Percentiles rank a stretch among this genome's conserved stretches.
Evolutionary conservation across 2,329 filamentous ascomycete species (phyloP).

Genomic region (Emydomyces testavorans): DNA sequence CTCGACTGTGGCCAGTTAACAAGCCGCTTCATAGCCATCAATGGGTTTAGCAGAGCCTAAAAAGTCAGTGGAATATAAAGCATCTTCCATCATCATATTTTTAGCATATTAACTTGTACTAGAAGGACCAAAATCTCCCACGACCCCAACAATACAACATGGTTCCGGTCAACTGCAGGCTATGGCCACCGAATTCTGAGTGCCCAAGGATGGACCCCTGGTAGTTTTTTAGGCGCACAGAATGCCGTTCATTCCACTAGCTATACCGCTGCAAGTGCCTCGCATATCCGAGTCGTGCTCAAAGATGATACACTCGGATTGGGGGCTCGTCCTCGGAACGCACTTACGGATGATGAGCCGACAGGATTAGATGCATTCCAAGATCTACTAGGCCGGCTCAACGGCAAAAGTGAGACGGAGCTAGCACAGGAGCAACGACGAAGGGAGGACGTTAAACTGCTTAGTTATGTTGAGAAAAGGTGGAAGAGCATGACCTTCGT

Average conservation of each 20-base stretch:
- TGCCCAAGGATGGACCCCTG: slow-evolving; percentile 81
- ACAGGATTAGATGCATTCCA: slow-evolving; percentile 82
- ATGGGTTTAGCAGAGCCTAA: slow-evolving; percentile 61
- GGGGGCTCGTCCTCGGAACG: slow-evolving; percentile 64
- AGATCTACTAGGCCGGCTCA: slow-evolving; percentile 73
- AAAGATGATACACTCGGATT: slow-evolving; percentile 89
- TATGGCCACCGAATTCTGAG: slow-evolving; percentile 87
- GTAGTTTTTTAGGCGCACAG: slow-evolving; percentile 66
- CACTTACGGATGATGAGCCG: slow-evolving; percentile 54
- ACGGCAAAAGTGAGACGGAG: slow-evolving; percentile 69
- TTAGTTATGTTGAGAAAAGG: slow-evolving; percentile 60
- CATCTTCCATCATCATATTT: not conserved
- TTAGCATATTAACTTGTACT: not conserved
- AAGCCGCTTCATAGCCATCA: slow-evolving; percentile 3
- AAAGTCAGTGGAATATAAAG: slow-evolving; percentile 41
- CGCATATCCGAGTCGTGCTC: slow-evolving; percentile 70
- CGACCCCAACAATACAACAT: slow-evolving; percentile 93
- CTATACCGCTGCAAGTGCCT: slow-evolving; percentile 68
- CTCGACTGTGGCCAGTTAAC: too few relatives aligned
- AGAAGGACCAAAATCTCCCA: slow-evolving; percentile 63
- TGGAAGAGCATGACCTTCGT: slow-evolving; percentile 80
- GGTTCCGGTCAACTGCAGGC: slow-evolving; percentile 67
- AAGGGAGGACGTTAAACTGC: slow-evolving; percentile 58
- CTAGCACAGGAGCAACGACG: slow-evolving; percentile 58
- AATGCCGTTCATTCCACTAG: slow-evolving; percentile 62